Evolutionary conservation across 441 rosid species (phyloP).

Genomic region (Monsonia emarginata): DNA sequence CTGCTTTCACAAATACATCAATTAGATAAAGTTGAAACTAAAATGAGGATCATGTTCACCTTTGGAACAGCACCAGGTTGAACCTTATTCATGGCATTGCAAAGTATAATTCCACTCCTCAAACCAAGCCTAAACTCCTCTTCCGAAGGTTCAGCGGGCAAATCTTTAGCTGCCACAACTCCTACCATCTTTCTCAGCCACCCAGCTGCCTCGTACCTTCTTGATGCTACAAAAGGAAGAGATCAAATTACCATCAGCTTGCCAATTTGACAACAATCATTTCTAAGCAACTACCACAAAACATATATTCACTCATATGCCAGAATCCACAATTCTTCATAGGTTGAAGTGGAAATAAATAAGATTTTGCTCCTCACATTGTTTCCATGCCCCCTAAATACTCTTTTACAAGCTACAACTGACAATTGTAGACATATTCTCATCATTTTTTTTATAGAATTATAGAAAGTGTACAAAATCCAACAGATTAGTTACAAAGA

Average conservation of each 20-base stretch:
- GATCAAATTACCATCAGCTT: background rate
- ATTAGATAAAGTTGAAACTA: background rate
- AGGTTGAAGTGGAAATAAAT: too few species aligned
- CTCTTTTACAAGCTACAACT: too few species aligned
- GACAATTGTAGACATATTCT: too few species aligned
- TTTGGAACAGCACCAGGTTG: slow-evolving; percentile 70
- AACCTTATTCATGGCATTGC: slow-evolving; percentile 69
- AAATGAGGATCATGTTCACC: slow-evolving; percentile 26
- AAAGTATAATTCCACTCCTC: slow-evolving; percentile 79
- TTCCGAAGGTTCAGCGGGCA: slow-evolving; percentile 81
- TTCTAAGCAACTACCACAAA: background rate
- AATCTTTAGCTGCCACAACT: slow-evolving; percentile 67
- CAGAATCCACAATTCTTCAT: too few species aligned
- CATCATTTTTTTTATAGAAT: too few species aligned
- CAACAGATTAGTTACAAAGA: too few species aligned
- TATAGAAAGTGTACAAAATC: too few species aligned
- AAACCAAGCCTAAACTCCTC: slow-evolving; percentile 78
- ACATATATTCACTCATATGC: too few species aligned
- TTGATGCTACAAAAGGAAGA: slow-evolving; percentile 30
- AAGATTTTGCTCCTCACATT: too few species aligned
- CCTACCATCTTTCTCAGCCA: slow-evolving; percentile 82
- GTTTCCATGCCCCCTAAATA: too few species aligned
- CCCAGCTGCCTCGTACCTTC: slow-evolving; percentile 76
- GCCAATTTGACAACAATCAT: background rate
- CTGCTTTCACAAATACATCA: background rate